Evolutionary conservation across 345 rosid species (phyloP), one percentile per base, ranked within the genome.

Genomic region (Sisymbrium altissimum): DNA sequence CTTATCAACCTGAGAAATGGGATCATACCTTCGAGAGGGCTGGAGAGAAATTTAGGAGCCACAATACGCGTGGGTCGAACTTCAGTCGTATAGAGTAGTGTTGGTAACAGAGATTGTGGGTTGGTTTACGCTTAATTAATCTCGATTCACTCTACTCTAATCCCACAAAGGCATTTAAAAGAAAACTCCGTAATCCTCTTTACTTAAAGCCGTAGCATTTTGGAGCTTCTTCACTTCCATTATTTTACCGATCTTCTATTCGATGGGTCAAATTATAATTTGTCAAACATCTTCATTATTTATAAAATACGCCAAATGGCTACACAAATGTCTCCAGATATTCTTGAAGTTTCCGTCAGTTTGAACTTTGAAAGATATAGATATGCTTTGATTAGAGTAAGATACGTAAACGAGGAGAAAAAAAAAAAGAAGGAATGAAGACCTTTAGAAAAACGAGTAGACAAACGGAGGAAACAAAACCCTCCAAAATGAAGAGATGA

Each of bases 401-500:
- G 33, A 0, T 17, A 11, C 2, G 11, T 30, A 4, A 17, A 18
- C 6, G 49, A 6, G 49, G 6, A 29, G 6, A 13, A 19, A 32
- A 6, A 14, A 4, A 68, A n/a, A 30, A 29, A 46, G 7, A 46
- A 48, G 38, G 6, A 32, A 32, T 7, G 27, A 67, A 58, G 36
- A 58, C 46, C 58, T 70, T 57, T 70, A 58, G 66, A 19, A 43
- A 19, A 69, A 43, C 39, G 43, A 30, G 33, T 32, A 33, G 17
- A 21, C 9, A 46, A 54, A 40, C 27, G 0, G 9, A 33, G 4
- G 12, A 27, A 54, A 54, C 59, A 54, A 54, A 54, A 54, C 38
- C 21, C 12, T 8, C 40, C 36, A 43, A 55, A 25, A 13, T 1
- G 63, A 52, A 30, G 30, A 3, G 41, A 33, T 52, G 25, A 53